Evolutionary conservation across 352 stramenopile genomes (phyloP).

Genomic region (Phytophthora capsici): DNA sequence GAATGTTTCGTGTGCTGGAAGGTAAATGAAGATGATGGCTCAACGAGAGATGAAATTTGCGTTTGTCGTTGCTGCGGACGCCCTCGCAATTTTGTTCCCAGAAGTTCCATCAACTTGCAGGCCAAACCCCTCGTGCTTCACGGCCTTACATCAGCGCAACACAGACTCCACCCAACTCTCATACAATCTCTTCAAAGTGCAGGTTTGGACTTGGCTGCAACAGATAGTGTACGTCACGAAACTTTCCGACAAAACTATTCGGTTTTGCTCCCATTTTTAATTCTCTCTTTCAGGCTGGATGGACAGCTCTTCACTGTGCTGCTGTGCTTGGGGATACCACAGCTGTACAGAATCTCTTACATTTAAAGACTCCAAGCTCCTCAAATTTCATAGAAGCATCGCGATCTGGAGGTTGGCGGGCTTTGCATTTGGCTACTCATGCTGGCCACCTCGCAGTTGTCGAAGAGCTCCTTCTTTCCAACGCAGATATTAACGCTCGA

Average conservation of each 20-base stretch:
- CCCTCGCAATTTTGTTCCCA: slow-evolving; percentile 33
- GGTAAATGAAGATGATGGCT: slow-evolving; percentile 25
- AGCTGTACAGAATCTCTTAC: slow-evolving; percentile 32
- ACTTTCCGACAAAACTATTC: not conserved
- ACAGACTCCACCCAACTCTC: slow-evolving; percentile 34
- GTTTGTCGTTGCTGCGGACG: slow-evolving; percentile 38
- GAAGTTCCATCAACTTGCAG: slow-evolving; percentile 15
- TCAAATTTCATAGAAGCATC: slow-evolving; percentile 15
- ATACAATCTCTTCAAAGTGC: slow-evolving; percentile 20
- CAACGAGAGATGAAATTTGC: slow-evolving; percentile 15
- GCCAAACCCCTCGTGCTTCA: slow-evolving; percentile 45
- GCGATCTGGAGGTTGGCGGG: slow-evolving; percentile 38
- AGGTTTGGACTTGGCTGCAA: slow-evolving; percentile 38
- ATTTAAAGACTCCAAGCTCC: not conserved
- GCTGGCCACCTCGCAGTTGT: slow-evolving; percentile 35
- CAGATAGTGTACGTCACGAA: slow-evolving; percentile 32
- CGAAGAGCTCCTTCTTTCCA: slow-evolving; percentile 41
- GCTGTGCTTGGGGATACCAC: slow-evolving; percentile 36
- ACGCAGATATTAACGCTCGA: slow-evolving; percentile 35
- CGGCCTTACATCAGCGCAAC: slow-evolving; percentile 27
- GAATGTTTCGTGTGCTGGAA: slow-evolving; percentile 57
- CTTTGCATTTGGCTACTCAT: slow-evolving; percentile 46
- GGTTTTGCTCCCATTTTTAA: not conserved
- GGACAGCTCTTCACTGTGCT: slow-evolving; percentile 49
- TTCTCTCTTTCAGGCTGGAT: slow-evolving; percentile 1